These are phyloP conservation scores for Pythium oligandrum DNA, from an alignment of 352 stramenopile species.

Conservation along the genomic window DNA sequence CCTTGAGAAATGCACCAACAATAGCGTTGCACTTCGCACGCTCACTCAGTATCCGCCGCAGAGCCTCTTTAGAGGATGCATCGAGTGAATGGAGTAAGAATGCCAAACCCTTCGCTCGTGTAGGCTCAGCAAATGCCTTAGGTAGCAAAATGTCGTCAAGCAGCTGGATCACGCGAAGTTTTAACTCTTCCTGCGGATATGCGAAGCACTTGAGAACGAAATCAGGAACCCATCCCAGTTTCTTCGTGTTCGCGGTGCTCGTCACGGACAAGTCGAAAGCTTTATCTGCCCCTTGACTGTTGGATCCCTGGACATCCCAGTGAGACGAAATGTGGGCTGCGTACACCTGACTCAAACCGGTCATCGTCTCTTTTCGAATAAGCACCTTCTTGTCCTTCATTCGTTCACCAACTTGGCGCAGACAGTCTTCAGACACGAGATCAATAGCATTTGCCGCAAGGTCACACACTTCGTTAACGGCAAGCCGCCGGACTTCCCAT, in stretches of 20 bases:
- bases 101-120: conserved; percentile 60
- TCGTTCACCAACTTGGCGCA: conserved; percentile 72
- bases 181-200: conserved; percentile 80
- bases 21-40: conserved; percentile 38
- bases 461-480: conserved; percentile 80
- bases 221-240: conserved; percentile 78
- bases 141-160: conserved; percentile 83
- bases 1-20: conserved; percentile 33
- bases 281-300: conserved; percentile 9
- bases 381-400: conserved; percentile 87
- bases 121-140: conserved; percentile 44
- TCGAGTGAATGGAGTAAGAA: conserved; percentile 75
- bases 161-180: conserved; percentile 76
- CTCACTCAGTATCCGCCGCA: conserved; percentile 65
- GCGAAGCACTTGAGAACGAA: conserved; percentile 85
- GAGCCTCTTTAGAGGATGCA: conserved; percentile 53
- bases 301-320: conserved; percentile 28
- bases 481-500: conserved; percentile 76
- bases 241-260: conserved; percentile 42
- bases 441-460: conserved; percentile 67
- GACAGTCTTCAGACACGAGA: conserved; percentile 57
- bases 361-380: conserved; percentile 86
- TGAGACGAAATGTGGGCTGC: conserved; percentile 56
- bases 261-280: conserved; percentile 16
- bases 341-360: conserved; percentile 80